These are phyloP conservation scores for Mycena galopus DNA, from an alignment of 768 basidiomycete genomes.

Conservation along the genomic window DNA sequence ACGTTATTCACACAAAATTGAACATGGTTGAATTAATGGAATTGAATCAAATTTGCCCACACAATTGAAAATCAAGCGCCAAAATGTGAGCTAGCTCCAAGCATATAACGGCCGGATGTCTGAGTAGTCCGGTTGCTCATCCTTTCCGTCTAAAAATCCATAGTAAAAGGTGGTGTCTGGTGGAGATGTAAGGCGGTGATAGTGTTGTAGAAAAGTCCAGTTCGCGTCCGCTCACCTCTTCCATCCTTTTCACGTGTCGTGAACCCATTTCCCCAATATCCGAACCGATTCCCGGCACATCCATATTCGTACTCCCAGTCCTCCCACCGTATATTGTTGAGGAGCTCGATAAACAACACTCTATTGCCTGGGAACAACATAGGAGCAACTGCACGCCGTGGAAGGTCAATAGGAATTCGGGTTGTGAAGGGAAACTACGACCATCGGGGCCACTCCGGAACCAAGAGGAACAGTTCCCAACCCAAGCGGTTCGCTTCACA, in stretches of 20 bases:
- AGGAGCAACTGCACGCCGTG: constrained; percentile 24
- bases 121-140: constrained; percentile 39
- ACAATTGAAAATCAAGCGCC: background rate
- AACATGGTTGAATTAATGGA: too few species aligned
- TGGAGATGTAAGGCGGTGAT: background rate
- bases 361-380: constrained; percentile 42
- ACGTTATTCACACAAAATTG: too few species aligned
- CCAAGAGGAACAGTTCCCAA: constrained; percentile 40
- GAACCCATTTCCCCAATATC: constrained; percentile 39
- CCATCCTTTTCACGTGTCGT: constrained; percentile 39
- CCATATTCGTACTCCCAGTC: constrained; percentile 43
- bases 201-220: background rate
- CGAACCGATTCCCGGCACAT: constrained; percentile 40
- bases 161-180: constrained; percentile 43
- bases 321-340: constrained; percentile 41
- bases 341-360: constrained; percentile 41
- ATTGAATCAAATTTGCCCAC: too few species aligned
- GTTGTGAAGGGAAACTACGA: background rate
- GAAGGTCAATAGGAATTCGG: background rate
- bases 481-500: constrained; percentile 41
- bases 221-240: constrained; percentile 27
- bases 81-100: constrained; percentile 18
- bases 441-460: constrained; percentile 38
- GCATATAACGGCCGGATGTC: constrained; percentile 35
- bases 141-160: constrained; percentile 40